Evolutionary conservation across 768 basidiomycete genomes (phyloP), one percentile per base, ranked within the genome.

Genomic region (Calocybe gangraenosa): DNA sequence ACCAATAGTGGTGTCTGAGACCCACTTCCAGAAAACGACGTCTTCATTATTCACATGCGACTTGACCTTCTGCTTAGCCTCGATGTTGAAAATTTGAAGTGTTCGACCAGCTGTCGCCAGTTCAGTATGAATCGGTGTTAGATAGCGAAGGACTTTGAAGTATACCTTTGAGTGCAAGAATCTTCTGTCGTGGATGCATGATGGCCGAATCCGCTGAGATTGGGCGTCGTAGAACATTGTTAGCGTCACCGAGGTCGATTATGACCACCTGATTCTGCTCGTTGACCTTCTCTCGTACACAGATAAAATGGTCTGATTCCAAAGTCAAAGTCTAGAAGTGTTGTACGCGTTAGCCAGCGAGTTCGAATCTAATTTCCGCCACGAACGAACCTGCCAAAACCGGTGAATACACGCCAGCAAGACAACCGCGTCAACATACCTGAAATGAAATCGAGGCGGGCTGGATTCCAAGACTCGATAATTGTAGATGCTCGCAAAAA

Each of bases 141-240:
- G 5, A 15, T n/a, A n/a, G n/a, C n/a, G 33, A 41, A 40, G n/a
- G 8, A 36, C 17, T 42, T 23, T 17, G 35, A n/a, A 61, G 34
- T 76, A 55, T 59, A 86, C 94, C 86, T 76, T 92, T 94, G 40
- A 99, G 66, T 3, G 96, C 96, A 47, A 99, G 80, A 65, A 98
- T 92, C 80, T 97, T 98, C 72, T 95, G 83, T 49, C 79, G 81
- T 0, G 91, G 92, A 62, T 97, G 93, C 95, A 99, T 98, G 57
- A 99, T 96, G 46, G 96, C 95, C 31, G 91, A 92, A 64, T 99
- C 96, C n/a, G 96, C 96, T 19, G 90, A 87, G 60, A 99, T 98
- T 51, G 93, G 93, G 56, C 93, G 76, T 49, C 93, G 85, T 45
- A 94, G 79, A 58, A 98, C 89, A 85, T 95, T 91, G 73, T 97